Conservation (phyloP, 2,329 filamentous ascomycete species). For the Helicocarpus griseus region DNA sequence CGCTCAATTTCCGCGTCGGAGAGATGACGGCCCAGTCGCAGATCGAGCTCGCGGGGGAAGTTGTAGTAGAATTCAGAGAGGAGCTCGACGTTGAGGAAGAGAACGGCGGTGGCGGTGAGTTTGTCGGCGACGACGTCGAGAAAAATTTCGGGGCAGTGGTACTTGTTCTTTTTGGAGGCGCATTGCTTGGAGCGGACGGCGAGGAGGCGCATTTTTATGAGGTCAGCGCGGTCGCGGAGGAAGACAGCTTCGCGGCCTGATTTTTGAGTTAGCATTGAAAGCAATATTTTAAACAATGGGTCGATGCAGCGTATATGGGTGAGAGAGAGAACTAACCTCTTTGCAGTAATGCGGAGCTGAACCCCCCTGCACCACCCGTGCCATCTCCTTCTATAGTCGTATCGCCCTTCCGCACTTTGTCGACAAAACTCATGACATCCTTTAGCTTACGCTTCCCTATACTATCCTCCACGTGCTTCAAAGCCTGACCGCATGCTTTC, state of each 20-base stretch:
- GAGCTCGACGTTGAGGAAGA: constrained; percentile 95
- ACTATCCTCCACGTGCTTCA: constrained; percentile 62
- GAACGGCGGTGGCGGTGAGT: constrained; percentile 83
- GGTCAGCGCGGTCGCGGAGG: constrained; percentile 79
- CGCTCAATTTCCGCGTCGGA: constrained; percentile 71
- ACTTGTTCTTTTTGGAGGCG: constrained; percentile 74
- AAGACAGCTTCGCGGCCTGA: constrained; percentile 86
- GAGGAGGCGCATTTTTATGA: constrained; percentile 79
- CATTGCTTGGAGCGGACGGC: constrained; percentile 91
- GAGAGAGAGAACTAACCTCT: constrained; percentile 52
- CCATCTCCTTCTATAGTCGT: constrained; percentile 76
- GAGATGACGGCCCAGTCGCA: constrained; percentile 72
- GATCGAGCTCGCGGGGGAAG: constrained; percentile 86
- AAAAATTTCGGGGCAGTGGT: constrained; percentile 94
- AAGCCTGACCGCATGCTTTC: constrained; percentile 67
- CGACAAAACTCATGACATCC: constrained; percentile 85
- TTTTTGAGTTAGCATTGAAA: constrained; percentile 10
- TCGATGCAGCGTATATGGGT: neutral
- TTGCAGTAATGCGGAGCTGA: constrained; percentile 74
- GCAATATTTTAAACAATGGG: neutral
- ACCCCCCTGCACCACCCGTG: constrained; percentile 79
- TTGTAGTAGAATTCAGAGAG: constrained; percentile 97
- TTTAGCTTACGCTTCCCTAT: constrained; percentile 76
- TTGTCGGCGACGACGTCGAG: constrained; percentile 95
- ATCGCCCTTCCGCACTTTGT: constrained; percentile 79